Evolutionary conservation across 805 yeast species (phyloP), one percentile per base, ranked within the genome.

Genomic region (Monosporozyma servazzii): DNA sequence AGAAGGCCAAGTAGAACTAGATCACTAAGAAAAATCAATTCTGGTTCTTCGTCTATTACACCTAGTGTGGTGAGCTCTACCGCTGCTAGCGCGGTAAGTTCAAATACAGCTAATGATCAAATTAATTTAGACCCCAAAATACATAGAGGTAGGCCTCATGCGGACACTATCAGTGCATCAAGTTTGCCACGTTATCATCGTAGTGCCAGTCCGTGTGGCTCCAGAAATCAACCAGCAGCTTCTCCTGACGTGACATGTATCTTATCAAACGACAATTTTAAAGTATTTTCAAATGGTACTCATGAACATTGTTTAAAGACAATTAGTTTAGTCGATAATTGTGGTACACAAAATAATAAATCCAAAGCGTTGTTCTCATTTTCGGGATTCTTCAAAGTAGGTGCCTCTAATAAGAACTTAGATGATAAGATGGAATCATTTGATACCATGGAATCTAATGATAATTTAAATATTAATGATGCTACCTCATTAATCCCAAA

Each of bases 241-340:
- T n/a, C 49, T 13, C 48, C 48, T 36, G 58, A 53, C 10, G 40
- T 54, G 1, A 56, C 57, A 25, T 53, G 58, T 43, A 56, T 63
- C 21, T 49, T 62, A 29, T 55, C 58, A 37, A 54, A 54, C 3
- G 68, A 61, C 8, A 58, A 54, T 42, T 65, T 65, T 43, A 58
- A 54, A 42, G 60, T 65, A 2, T 64, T 51, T 48, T 60, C 61
- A 39, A 59, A 63, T 48, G 67, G 67, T 21, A 56, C 56, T 33
- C 69, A 65, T 53, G 62, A 58, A 49, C 69, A 65, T 52, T 57
- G 58, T 47, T 47, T 65, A 37, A 61, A 57, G 29, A 58, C 60
- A 9, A 56, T 60, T 15, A 59, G 62, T 13, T 30, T 63, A 15
- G 51, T 59, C 3, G 39, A 48, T 18, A 53, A 52, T 39, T 54